Evolutionary conservation across 2,329 filamentous ascomycete species (phyloP).

Genomic region (Lojkania enalia): DNA sequence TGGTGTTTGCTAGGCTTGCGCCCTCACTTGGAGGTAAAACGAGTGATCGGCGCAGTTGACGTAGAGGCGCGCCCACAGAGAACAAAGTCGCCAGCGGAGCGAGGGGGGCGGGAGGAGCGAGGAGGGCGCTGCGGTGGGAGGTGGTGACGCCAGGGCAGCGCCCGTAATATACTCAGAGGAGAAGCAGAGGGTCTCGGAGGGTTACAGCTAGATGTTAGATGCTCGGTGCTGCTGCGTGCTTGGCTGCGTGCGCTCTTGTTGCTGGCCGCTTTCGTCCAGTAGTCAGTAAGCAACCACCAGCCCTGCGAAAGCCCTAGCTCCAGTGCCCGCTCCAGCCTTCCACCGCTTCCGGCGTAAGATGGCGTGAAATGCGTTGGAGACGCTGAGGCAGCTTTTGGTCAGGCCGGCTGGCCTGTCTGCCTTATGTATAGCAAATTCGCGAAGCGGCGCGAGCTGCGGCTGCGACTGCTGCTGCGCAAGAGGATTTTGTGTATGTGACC

Average conservation of each 20-base stretch:
- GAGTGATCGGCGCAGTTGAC: conserved; percentile 30
- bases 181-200: not conserved
- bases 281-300: conserved; percentile 9
- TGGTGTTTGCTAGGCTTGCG: conserved; percentile 15
- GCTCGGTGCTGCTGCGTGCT: conserved; percentile 14
- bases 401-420: conserved; percentile 10
- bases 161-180: conserved; percentile 6
- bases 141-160: conserved; percentile 9
- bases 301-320: conserved; percentile 25
- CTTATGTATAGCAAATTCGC: conserved; percentile 1
- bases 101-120: conserved; percentile 11
- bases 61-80: conserved; percentile 20
- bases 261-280: not conserved
- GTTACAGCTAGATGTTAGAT: not conserved
- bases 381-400: conserved; percentile 20
- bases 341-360: conserved; percentile 30
- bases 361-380: conserved; percentile 26
- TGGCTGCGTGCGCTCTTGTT: conserved; percentile 20
- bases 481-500: conserved; percentile 4
- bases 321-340: conserved; percentile 20
- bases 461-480: conserved; percentile 2
- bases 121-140: conserved; percentile 10
- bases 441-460: not conserved
- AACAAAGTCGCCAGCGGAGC: conserved; percentile 18
- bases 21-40: conserved; percentile 22